Conservation (phyloP, 768 basidiomycete species). For the Boletus patriciae region DNA sequence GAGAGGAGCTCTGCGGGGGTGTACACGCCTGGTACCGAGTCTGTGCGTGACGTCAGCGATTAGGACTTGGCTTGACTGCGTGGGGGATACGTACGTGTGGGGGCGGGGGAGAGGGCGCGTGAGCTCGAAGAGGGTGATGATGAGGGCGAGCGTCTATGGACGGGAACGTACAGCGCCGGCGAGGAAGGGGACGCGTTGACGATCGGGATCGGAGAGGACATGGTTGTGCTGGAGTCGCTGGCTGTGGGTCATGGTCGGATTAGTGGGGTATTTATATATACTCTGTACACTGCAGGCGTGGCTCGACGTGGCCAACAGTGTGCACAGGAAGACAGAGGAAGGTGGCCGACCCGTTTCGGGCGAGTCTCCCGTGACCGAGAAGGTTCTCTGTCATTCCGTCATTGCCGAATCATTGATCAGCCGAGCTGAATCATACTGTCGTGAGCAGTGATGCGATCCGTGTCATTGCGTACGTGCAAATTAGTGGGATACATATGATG, state of each 20-base stretch:
- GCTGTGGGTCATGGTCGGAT: background rate
- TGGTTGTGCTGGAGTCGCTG: conserved; percentile 3
- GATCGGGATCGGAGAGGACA: conserved; percentile 29
- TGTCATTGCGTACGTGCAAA: conserved; percentile 10
- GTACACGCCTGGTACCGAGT: conserved; percentile 19
- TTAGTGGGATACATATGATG: conserved; percentile 6
- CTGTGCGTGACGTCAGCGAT: background rate
- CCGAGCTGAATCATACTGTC: background rate
- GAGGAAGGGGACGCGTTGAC: conserved; percentile 1
- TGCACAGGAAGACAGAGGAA: background rate
- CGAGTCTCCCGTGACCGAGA: background rate
- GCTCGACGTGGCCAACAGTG: background rate
- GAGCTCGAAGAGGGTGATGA: conserved; percentile 16
- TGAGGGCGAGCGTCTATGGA: conserved; percentile 37
- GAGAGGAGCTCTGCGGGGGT: conserved; percentile 26
- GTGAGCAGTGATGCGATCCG: conserved; percentile 27
- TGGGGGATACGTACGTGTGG: conserved; percentile 1
- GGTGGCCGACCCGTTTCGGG: background rate
- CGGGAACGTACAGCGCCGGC: conserved; percentile 38
- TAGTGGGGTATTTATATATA: background rate
- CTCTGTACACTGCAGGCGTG: background rate
- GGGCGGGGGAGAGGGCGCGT: background rate
- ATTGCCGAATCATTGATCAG: background rate
- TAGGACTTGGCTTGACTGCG: too few species aligned
- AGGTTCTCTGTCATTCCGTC: conserved; percentile 17